Evolutionary conservation across 1,284 basidiomycete species (phyloP), one percentile per base, ranked within the genome.

Genomic region (Cystobasidium slooffiae): DNA sequence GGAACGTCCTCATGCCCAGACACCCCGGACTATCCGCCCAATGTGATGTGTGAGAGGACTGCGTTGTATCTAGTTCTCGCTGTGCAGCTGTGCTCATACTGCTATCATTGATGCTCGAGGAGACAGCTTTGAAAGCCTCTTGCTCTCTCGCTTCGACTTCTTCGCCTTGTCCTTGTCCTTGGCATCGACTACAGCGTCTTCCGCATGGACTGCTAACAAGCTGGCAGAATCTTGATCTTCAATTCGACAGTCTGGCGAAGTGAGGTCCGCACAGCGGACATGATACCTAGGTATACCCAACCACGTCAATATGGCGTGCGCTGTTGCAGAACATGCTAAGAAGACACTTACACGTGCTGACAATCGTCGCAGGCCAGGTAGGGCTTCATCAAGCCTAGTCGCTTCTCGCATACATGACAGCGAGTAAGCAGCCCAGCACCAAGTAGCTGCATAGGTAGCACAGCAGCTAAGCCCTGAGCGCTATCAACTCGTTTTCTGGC

Each of bases 281-380:
- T 73, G 70, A 59, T 65, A 73, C 6, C 70, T 73, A 52, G 20
- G n/a, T 6, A 41, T 22, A 39, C 22, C 3, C 12, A 61, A 20
- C 24, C 14, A 46, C 43, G 66, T 41, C 51, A 20, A 31, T 14
- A 6, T 1, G 43, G 24, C 24, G 16, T 31, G 16, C 20, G n/a
- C 6, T n/a, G 22, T 47, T 31, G 4, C n/a, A 49, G 14, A 62
- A 31, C 61, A 0, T 22, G 10, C 9, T 20, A 24, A 6, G 20
- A 16, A 16, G 47, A 39, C 6, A 59, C 70, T 59, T 49, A 73
- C 70, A 73, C 63, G 18, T 61, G 47, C 62, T 63, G 53, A 56
- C 93, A 96, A 82, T 95, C 93, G 82, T 96, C 93, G 81, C 93
- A 95, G 79, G 92, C 89, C 41, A 95, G 83, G 41, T 90, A 88